A percentile compares a stretch with the other conserved stretches of the same genome.
phyloP scores from a whole-genome alignment of 116 monocot species.

The Cymodocea nodosa region DNA sequence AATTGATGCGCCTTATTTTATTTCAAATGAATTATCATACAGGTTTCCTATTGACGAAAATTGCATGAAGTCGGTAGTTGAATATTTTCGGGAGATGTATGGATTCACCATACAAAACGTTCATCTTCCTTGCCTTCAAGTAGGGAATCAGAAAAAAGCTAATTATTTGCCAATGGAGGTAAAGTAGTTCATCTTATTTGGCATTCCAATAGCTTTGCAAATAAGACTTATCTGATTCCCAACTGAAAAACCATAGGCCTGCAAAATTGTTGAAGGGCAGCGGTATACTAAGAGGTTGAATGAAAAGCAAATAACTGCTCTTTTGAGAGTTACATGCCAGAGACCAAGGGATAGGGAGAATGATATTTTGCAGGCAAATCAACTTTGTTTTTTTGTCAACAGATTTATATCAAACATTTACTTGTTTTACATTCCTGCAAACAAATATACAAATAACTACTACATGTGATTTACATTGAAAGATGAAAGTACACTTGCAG shows the following conservation, averaged over 20 bases:
- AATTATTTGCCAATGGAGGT: constrained; percentile 56
- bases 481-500: constrained; percentile 14
- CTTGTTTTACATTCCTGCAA: too few species aligned
- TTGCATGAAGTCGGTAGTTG: constrained; percentile 41
- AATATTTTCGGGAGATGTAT: constrained; percentile 44
- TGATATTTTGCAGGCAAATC: constrained; percentile 38
- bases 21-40: neutral
- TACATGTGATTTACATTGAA: neutral
- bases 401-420: too few species aligned
- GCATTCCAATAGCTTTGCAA: neutral
- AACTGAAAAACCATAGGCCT: constrained; percentile 22
- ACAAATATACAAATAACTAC: too few species aligned
- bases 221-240: neutral
- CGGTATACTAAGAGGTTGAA: constrained; percentile 54
- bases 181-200: neutral
- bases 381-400: neutral
- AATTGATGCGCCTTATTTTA: neutral
- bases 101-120: constrained; percentile 31
- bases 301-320: constrained; percentile 56
- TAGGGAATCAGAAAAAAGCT: constrained; percentile 42
- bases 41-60: constrained; percentile 44
- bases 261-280: constrained; percentile 50
- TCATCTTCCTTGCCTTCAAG: constrained; percentile 48
- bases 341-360: constrained; percentile 44
- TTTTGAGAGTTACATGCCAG: constrained; percentile 42